Evolutionary conservation across 2,329 filamentous ascomycete genomes (phyloP).

Genomic region (Hypoxylon sp.): DNA sequence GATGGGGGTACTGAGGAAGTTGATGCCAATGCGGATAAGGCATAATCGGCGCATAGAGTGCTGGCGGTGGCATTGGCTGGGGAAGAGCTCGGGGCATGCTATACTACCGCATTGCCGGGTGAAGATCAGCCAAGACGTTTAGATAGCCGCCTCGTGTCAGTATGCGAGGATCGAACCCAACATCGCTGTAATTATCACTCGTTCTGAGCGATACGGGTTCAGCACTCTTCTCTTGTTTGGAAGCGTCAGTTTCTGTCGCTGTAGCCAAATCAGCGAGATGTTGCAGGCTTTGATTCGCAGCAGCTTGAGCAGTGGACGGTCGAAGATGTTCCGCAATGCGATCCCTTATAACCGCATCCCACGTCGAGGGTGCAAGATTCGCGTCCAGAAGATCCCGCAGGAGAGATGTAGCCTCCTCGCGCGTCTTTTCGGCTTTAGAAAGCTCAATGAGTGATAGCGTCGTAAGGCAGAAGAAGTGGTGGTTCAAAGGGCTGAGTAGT

Average conservation of each 20-base stretch:
- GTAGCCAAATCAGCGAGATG: constrained; percentile 72
- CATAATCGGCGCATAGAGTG: neutral
- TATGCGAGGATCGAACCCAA: constrained; percentile 60
- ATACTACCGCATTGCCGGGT: constrained; percentile 41
- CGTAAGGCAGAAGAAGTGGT: constrained; percentile 75
- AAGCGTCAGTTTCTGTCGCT: constrained; percentile 54
- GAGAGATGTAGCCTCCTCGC: constrained; percentile 69
- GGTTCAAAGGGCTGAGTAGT: constrained; percentile 74
- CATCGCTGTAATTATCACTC: constrained; percentile 59
- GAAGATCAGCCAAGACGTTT: constrained; percentile 50
- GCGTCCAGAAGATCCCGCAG: constrained; percentile 71
- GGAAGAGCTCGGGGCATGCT: neutral
- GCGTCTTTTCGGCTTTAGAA: constrained; percentile 67
- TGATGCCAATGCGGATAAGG: neutral
- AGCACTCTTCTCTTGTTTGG: constrained; percentile 47
- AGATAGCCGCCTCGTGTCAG: constrained; percentile 60
- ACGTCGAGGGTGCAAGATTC: constrained; percentile 65
- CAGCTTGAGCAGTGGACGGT: constrained; percentile 56
- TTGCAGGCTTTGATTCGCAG: constrained; percentile 70
- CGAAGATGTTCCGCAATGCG: constrained; percentile 63
- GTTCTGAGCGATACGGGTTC: constrained; percentile 46
- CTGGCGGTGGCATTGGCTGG: neutral
- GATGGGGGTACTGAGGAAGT: neutral
- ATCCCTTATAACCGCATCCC: constrained; percentile 70
- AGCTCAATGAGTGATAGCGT: constrained; percentile 74